Evolutionary conservation across 1,139 yeast genomes (phyloP), one percentile per base, ranked within the genome.

Genomic region (Kodamaea anthophila): DNA sequence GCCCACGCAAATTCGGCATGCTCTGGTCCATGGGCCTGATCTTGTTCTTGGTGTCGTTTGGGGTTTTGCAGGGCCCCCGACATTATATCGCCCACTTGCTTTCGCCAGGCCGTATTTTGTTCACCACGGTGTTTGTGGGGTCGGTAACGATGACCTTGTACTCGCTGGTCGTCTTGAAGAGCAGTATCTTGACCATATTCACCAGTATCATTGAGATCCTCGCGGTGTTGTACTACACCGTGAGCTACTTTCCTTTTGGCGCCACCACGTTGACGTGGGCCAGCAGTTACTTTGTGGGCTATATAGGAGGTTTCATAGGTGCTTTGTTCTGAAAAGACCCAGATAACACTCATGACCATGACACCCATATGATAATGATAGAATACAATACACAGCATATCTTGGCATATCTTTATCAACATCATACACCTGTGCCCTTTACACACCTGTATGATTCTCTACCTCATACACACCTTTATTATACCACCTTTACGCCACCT

Each of bases 171-270:
- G 48, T 71, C 9, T 50, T 71, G 43, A 80, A 77, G 47, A 79
- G 85, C 37, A 81, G 96, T 1, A 50, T 91, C 9, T 59, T 87
- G 34, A 87, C 97, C 0, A 60, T 91, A 18, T 49, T 87, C 11
- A 77, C 87, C 14, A 82, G 94, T 33, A 55, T 83, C 5, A 58
- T 84, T 14, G 96, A 91, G 54, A 63, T 87, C 12, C 58, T 91
- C 38, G 93, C 97, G 1, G 88, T 93, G 8, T 47, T 85, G 10
- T 91, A 93, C 67, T 91, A 91, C 52, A 79, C 91, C 0, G 68
- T 91, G 22, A 84, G 95, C 49, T 91, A 91, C 54, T 91, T 91
- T 66, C 98, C 98, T 18, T 84, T 87, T 61, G 97, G 97, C 8
- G 86, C 94, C 0, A 84, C 84, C 42, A 84, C 94, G 3, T 60